Evolutionary conservation across 768 basidiomycete species (phyloP), one percentile per base, ranked within the genome.

Genomic region (Cytidiella melzeri): DNA sequence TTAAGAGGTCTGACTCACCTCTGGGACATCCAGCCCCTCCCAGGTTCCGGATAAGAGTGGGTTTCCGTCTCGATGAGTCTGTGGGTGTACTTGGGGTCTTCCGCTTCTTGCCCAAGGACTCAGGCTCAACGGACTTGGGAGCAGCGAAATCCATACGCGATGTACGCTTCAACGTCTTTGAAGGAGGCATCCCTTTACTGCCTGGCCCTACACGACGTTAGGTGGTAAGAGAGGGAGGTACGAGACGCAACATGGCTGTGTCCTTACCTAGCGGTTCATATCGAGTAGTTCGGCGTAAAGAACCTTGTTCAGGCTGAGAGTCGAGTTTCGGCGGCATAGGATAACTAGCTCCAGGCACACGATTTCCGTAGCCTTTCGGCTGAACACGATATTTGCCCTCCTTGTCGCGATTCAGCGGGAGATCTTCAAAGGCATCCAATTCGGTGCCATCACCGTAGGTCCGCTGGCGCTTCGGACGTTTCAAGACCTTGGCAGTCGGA

Each of bases 391-490:
- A 92, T 37, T 72, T 77, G 45, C 78, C 75, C 65, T 91, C 87
- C 59, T 87, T 84, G 43, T 92, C 90, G 41, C 87, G 75, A 60
- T 93, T 87, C 9, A 90, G 88, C 5, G 83, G 83, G 37, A 95
- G 75, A 64, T 96, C 93, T 23, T 94, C 93, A 50, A 96, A 77
- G 3, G 66, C 81, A 59, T 96, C 93, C 45, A 96, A 70, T 64
- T 95, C 93, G 9, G 90, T 92, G 12, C 93, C 93, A 60, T 92
- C 87, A 4, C 89, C 89, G 59, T 84, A 92, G 12, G 79, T 79
- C 45, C 80, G 74, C 53, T 75, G 76, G 34, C 87, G 84, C 67
- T 91, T 92, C 11, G 89, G 89, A 56, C 81, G 74, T 46, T 83
- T 79, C 21, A 92, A 68, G 11, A 90, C 65, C 66, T 83, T 88